Evolutionary conservation across 2,329 filamentous ascomycete species (phyloP), one percentile per base, ranked within the genome.

Genomic region (Fusarium sp.): DNA sequence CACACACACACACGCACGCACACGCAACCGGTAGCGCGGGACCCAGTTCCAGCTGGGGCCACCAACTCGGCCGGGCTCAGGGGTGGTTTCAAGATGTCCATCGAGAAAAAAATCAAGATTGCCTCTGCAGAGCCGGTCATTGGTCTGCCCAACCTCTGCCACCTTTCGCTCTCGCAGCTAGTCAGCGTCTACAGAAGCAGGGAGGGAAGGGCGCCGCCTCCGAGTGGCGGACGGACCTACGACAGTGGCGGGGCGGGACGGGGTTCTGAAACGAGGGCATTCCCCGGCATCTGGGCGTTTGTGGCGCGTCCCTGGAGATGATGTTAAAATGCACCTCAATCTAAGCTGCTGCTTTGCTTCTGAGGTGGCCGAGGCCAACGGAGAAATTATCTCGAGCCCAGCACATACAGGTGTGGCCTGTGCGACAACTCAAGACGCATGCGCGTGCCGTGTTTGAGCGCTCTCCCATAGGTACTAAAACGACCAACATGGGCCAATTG

Each of bases 51-150:
- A 69, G 53, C 53, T 66, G 38, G 56, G 61, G 62, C 62, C 55
- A 64, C 38, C 51, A 51, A 42, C 42, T 16, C 65, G 64, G 61
- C 40, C 31, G 33, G 59, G 54, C 64, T 71, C 68, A 71, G 68
- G 68, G 68, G 68, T 23, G 50, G 67, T 71, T 70, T 71, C 68
- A 68, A 71, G 68, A 69, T 71, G 23, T 27, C 57, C 55, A 68
- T 70, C 61, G 23, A 25, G 38, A 40, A 11, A 54, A 60, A 56
- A 58, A 60, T 62, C 50, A 44, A 71, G 64, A 71, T 71, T 65
- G 27, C 27, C 38, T 68, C 57, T 49, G 40, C 38, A 10, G 34
- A 53, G 49, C 14, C 16, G 46, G 42, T 33, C 16, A 70, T 70
- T 70, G 68, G 68, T n/a, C 27, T 57, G 31, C 34, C 38, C 61